Percentiles rank a stretch among this genome's conserved stretches.
Conservation (phyloP, 1,139 yeast species). For the Suhomyces chickasaworum region DNA sequence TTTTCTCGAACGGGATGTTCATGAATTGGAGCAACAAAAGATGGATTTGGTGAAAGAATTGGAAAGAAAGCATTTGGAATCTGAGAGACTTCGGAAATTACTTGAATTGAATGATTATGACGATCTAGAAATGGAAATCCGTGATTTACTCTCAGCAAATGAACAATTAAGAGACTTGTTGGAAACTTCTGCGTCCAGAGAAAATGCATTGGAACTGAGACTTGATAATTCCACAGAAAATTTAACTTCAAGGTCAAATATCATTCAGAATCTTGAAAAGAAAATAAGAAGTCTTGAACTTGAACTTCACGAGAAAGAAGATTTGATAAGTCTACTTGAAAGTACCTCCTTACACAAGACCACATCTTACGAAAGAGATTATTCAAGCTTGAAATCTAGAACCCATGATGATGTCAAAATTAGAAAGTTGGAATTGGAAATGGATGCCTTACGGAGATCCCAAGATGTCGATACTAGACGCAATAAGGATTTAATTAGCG, state of each 20-base stretch:
- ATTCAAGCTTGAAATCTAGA: conserved; percentile 33
- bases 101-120: conserved; percentile 12
- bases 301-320: conserved; percentile 34
- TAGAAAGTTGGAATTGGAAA: conserved; percentile 37
- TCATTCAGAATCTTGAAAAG: conserved; percentile 17
- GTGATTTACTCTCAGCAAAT: conserved; percentile 19
- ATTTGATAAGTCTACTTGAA: conserved; percentile 20
- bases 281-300: conserved; percentile 29
- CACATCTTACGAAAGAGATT: conserved; percentile 28
- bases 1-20: not conserved
- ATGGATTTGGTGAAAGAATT: conserved; percentile 4
- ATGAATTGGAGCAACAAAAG: conserved; percentile 5
- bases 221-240: conserved; percentile 20
- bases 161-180: conserved; percentile 16
- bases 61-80: not conserved
- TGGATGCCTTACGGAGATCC: conserved; percentile 35
- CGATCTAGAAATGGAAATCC: conserved; percentile 16
- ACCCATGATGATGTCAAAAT: conserved; percentile 36
- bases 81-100: conserved; percentile 10
- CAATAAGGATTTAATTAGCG: conserved; percentile 26
- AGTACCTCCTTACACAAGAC: not conserved
- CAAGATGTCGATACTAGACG: conserved; percentile 33
- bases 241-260: conserved; percentile 15
- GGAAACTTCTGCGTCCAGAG: conserved; percentile 13
- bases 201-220: conserved; percentile 15